phyloP scores from a whole-genome alignment of 805 yeast species.

The Saturnispora besseyi region DNA sequence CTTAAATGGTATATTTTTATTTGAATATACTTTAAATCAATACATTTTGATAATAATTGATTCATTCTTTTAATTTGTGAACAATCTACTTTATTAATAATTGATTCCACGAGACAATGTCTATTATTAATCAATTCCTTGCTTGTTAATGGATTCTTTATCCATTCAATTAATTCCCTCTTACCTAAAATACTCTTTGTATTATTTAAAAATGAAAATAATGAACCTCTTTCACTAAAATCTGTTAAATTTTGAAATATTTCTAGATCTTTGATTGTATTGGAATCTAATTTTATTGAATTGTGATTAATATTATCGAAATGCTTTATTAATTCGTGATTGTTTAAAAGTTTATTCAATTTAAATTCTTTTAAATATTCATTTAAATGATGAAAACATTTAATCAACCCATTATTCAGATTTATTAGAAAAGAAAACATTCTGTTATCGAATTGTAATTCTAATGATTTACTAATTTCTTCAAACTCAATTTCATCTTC shows the following conservation, averaged over 20 bases:
- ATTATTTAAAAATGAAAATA: slow-evolving; percentile 73
- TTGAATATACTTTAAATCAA: slow-evolving; percentile 53
- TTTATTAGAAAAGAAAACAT: slow-evolving; percentile 15
- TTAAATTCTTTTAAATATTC: slow-evolving; percentile 54
- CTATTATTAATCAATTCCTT: slow-evolving; percentile 49
- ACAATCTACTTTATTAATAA: slow-evolving; percentile 32
- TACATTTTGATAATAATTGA: slow-evolving; percentile 22
- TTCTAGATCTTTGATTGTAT: slow-evolving; percentile 64
- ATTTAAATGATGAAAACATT: slow-evolving; percentile 37
- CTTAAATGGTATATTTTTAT: slow-evolving; percentile 52
- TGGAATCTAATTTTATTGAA: slow-evolving; percentile 48
- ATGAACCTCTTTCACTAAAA: slow-evolving; percentile 50
- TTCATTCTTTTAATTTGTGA: slow-evolving; percentile 27
- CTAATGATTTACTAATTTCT: slow-evolving; percentile 1
- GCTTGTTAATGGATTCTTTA: slow-evolving; percentile 58
- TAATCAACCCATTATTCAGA: slow-evolving; percentile 11
- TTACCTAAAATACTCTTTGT: slow-evolving; percentile 74
- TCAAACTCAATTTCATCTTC: neutral
- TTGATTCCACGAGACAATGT: slow-evolving; percentile 47
- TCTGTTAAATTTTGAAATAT: slow-evolving; percentile 61
- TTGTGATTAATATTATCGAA: slow-evolving; percentile 42
- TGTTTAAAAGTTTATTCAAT: slow-evolving; percentile 45
- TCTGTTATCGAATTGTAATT: slow-evolving; percentile 5
- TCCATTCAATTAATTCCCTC: slow-evolving; percentile 62
- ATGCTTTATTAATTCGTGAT: slow-evolving; percentile 40